Evolutionary conservation across 2,329 filamentous ascomycete genomes (phyloP), one percentile per base, ranked within the genome.

Genomic region (Ophiocordyceps polyrhachis-furcata): DNA sequence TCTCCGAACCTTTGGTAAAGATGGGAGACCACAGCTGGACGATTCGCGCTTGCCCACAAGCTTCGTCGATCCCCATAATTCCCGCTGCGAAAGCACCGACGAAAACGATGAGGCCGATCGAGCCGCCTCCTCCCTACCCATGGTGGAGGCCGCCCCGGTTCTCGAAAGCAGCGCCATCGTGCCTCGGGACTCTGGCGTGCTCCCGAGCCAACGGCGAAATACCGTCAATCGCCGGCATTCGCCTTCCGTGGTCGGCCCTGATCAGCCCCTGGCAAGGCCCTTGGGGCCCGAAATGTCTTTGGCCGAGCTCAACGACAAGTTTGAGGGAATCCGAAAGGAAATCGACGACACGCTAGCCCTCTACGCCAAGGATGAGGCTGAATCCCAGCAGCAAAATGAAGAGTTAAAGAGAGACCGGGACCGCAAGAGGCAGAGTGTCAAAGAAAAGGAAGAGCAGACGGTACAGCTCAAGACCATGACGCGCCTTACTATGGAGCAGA

Each of bases 361-460:
- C 55, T 79, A 83, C 21, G 67, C 70, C 17, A 82, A 76, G 45
- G 83, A 88, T 49, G 78, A 84, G 46, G 75, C 76, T 35, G 83
- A 89, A 44, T 77, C 76, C 47, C 75, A 74, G 50, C 66, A 70
- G n/a, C 63, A 74, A 44, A 64, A 84, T 50, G 73, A 76, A 37
- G 76, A 83, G 41, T 58, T 94, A 29, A 76, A 80, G 45, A 78
- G 78, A 47, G 85, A 93, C 54, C 81, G 85, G 48, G 84, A 93
- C 51, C 74, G 81, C 43, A 78, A 94, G 58, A 80, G 74, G 54
- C 79, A 81, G 49, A 72, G 79, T 19, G 69, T 91, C 45, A 91
- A 84, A 58, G 85, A 93, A 56, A 94, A 93, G 59, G 89, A 96
- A 51, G 86, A 93, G 55, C 83, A 80, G 43, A 95, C 86, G 43